Evolutionary conservation across 805 yeast species (phyloP).

Genomic region (Debaryomyces tyrocola): DNA sequence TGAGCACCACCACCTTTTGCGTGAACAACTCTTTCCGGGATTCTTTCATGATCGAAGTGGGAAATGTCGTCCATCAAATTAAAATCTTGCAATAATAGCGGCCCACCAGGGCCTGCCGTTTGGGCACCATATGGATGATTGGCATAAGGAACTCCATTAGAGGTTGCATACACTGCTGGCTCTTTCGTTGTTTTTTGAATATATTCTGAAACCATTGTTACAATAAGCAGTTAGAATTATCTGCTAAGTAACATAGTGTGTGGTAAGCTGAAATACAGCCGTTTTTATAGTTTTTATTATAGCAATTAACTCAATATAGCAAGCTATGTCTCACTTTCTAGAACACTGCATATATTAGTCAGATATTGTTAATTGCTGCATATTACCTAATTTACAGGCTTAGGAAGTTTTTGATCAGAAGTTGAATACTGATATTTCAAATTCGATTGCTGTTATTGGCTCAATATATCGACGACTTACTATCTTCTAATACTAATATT

Average conservation of each 20-base stretch:
- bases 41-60: slow-evolving; percentile 63
- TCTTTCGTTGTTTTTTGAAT: background rate
- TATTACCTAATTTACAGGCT: too few species aligned
- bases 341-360: too few species aligned
- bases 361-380: too few species aligned
- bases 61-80: slow-evolving; percentile 56
- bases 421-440: slow-evolving; percentile 27
- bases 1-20: slow-evolving; percentile 68
- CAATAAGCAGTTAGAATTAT: background rate
- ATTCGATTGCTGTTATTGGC: too few species aligned
- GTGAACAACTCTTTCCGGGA: slow-evolving; percentile 68
- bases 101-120: slow-evolving; percentile 56
- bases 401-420: slow-evolving; percentile 29
- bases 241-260: too few species aligned
- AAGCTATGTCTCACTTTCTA: too few species aligned
- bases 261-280: too few species aligned
- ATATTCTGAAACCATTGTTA: slow-evolving; percentile 2
- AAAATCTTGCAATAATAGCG: slow-evolving; percentile 57
- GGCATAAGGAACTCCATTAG: slow-evolving; percentile 55
- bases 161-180: slow-evolving; percentile 42
- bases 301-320: too few species aligned
- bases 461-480: too few species aligned
- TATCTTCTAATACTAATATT: too few species aligned
- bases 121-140: slow-evolving; percentile 56
- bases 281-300: too few species aligned